A percentile compares a stretch with the other conserved stretches of the same genome.
Evolutionary conservation across 139 green algal species (phyloP).

Genomic region (Deuterostichococcus epilithicus): DNA sequence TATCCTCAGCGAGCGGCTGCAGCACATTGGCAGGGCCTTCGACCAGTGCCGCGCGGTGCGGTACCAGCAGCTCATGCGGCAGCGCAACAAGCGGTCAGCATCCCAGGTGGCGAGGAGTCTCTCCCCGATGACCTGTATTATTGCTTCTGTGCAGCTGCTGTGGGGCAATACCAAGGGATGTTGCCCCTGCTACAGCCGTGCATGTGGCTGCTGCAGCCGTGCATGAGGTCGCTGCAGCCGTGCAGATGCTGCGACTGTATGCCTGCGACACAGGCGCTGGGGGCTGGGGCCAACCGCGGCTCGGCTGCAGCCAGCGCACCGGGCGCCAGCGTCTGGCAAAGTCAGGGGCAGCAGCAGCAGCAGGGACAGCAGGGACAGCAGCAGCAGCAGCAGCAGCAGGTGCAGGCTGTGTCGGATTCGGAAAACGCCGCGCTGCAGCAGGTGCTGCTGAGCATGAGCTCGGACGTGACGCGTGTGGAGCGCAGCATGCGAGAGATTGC

Average conservation of each 20-base stretch:
- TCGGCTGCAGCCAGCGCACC: no score
- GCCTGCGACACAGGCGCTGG: no score
- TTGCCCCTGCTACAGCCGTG: no score
- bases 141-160: neutral
- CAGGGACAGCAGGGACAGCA: neutral
- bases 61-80: constrained; percentile 51
- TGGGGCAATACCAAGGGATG: neutral
- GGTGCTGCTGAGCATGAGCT: constrained; percentile 41
- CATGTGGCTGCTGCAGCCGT: no score
- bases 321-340: neutral
- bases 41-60: constrained; percentile 53
- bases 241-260: neutral
- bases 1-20: constrained; percentile 67
- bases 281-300: neutral
- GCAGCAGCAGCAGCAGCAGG: constrained; percentile 13
- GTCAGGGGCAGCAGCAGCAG: neutral
- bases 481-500: constrained; percentile 66
- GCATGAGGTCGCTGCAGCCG: no score
- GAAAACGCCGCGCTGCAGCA: constrained; percentile 48
- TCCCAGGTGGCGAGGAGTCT: neutral
- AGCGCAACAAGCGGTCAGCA: neutral
- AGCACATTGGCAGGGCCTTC: constrained; percentile 44
- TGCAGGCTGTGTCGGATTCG: constrained; percentile 21
- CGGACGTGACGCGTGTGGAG: constrained; percentile 46
- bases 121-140: neutral